Evolutionary conservation across 345 rosid species (phyloP), one percentile per base, ranked within the genome.

Genomic region (Turritis glabra): DNA sequence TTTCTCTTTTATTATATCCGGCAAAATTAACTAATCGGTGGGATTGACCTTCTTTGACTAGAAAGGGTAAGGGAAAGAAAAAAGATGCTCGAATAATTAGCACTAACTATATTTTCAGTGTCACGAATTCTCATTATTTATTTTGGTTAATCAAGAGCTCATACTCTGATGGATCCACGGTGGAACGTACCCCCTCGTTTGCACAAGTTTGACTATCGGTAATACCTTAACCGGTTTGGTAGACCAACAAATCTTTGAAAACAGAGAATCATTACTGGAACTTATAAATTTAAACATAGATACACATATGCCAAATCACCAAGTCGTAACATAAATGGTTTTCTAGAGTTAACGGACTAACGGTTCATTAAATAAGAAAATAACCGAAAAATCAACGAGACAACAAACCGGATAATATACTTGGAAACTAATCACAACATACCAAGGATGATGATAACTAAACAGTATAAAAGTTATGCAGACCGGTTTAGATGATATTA

Each of bases 1-100:
- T 44, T 4, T 7, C 23, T 46, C 4, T 46, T 46, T 46, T 18
- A n/a, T 17, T 44, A 44, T 17, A 7, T 17, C 11, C 21, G n/a
- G 14, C 12, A 48, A 48, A 50, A 3, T 50, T 22, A 9, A 11
- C 54, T 10, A 19, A 21, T 50, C 26, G 59, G 59, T 50, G 27
- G 48, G 26, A 8, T 30, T 71, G 68, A 61, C 76, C 40, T 60
- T 33, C 25, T 60, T 71, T 50, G 69, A 61, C 69, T 48, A 47
- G 27, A 71, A 71, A 48, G 29, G 50, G 21, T 71, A 60, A 35
- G 61, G 60, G 60, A 26, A 50, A 61, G 37, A 50, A 25, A 59
- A 48, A 37, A 50, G 18, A 33, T 15, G 67, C 67, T 47, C 29
- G 38, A 58, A 70, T 23, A 46, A 22, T 19, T 71, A 22, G 32